Evolutionary conservation across 1,139 yeast species (phyloP), one percentile per base, ranked within the genome.

Genomic region (Candida sp.): DNA sequence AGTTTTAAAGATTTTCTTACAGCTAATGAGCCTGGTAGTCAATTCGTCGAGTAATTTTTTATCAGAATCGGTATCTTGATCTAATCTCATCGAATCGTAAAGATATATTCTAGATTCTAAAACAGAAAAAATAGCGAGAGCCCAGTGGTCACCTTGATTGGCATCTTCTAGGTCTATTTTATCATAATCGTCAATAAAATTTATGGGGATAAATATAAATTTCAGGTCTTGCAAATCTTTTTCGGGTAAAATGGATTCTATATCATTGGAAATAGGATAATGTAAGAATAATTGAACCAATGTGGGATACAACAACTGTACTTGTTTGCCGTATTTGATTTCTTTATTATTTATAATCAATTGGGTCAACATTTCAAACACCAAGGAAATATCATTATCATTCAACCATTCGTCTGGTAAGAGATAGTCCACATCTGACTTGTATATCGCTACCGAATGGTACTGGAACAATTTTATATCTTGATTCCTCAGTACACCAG

Each of bases 321-420:
- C 54, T 46, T 68, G 70, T 45, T 51, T 52, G 37, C 50, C 53
- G 43, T 53, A 57, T 3, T 47, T 43, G 2, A 43, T 36, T 43
- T 50, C 44, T 49, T 43, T 45, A 21, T 42, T 35, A 38, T 43
- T 48, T 21, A 54, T 44, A 38, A 52, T 63, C 22, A 50, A 52
- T 42, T 52, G 59, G 34, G 41, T 50, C 38, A 87, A 61, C 49
- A 76, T 70, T 56, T 84, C 90, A 58, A 74, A 85, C 22, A 83
- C 62, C 46, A 85, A 77, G 1, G 87, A 69, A 33, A 87, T 75
- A 49, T 83, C 80, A 54, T 83, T 84, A 55, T 86, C 95, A 53
- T 82, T 83, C 29, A 87, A 64, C 95, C 95, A 86, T 55, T 83
- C 85, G 27, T 79, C 86, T 0, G 77, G 76, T 23, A 69, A 46